Evolutionary conservation across 2,329 filamentous ascomycete genomes (phyloP).

Genomic region (Furcasterigmium sp.): DNA sequence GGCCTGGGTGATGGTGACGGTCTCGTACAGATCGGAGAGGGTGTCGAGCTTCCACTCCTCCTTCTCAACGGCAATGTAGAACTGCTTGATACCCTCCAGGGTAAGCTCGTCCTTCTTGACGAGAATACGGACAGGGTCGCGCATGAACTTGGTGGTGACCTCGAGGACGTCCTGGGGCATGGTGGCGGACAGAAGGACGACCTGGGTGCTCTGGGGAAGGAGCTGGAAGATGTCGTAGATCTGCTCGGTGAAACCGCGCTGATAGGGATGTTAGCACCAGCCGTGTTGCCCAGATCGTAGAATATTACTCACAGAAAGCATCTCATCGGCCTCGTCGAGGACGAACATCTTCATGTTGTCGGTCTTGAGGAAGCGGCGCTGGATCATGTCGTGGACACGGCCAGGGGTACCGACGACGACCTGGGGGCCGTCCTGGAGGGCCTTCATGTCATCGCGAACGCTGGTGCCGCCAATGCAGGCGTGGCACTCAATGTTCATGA

Average conservation of each 20-base stretch:
- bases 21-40: constrained; percentile 97
- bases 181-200: constrained; percentile 95
- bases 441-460: constrained; percentile 98
- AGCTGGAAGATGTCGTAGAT: constrained; percentile 99
- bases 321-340: constrained; percentile 98
- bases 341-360: constrained; percentile 99
- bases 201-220: constrained; percentile 95
- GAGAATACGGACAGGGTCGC: constrained; percentile 95
- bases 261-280: constrained; percentile 20
- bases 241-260: constrained; percentile 99
- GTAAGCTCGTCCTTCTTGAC: constrained; percentile 99
- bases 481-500: constrained; percentile 99
- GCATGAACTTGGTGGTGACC: constrained; percentile 99
- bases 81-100: constrained; percentile 99
- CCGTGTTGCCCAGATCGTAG: not conserved
- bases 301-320: constrained; percentile 70
- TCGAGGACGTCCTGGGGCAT: constrained; percentile 99
- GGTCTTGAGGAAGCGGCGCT: constrained; percentile 94
- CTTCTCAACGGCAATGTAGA: constrained; percentile 99
- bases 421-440: constrained; percentile 91
- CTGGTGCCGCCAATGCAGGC: constrained; percentile 98
- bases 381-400: constrained; percentile 99
- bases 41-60: constrained; percentile 99
- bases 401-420: constrained; percentile 97
- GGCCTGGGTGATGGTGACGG: constrained; percentile 97